Percentiles rank a stretch among this genome's conserved stretches.
phyloP scores from a whole-genome alignment of 2,329 filamentous ascomycete genomes.

The Alternaria angustiovoidea region DNA sequence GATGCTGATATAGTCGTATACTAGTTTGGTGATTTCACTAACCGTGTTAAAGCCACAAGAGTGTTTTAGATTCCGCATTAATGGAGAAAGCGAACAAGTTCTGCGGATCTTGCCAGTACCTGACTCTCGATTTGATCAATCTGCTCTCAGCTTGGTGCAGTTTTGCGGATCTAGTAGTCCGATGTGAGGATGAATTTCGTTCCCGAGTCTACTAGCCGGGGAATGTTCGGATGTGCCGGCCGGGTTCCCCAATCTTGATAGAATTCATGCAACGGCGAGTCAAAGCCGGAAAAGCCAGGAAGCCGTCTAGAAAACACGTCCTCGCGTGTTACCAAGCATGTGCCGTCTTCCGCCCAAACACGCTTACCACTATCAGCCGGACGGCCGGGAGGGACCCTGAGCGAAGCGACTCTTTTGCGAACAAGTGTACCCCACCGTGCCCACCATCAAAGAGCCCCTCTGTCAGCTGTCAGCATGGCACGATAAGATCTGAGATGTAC shows the following conservation, averaged over 20 bases:
- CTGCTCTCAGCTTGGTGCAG: not conserved
- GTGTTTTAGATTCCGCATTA: not conserved
- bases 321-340: constrained; percentile 7
- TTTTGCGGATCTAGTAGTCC: not conserved
- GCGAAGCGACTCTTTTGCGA: constrained; percentile 8
- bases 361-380: constrained; percentile 18
- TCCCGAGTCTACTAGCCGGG: not conserved
- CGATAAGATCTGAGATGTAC: not conserved
- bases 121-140: not conserved
- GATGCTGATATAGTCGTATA: not conserved
- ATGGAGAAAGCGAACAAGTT: not conserved
- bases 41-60: not conserved
- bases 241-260: not conserved
- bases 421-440: constrained; percentile 13
- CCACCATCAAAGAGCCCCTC: constrained; percentile 5
- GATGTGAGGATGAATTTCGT: not conserved
- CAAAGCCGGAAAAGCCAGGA: not conserved
- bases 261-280: constrained; percentile 2
- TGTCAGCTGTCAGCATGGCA: constrained; percentile 4
- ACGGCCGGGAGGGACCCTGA: constrained; percentile 20
- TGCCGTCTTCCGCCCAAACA: constrained; percentile 6
- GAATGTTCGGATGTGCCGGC: constrained; percentile 1
- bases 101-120: not conserved
- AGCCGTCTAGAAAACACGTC: constrained; percentile 1
- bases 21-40: not conserved